Conservation (phyloP, 495 filamentous ascomycete genomes). For the Chaetomium fimeti region DNA sequence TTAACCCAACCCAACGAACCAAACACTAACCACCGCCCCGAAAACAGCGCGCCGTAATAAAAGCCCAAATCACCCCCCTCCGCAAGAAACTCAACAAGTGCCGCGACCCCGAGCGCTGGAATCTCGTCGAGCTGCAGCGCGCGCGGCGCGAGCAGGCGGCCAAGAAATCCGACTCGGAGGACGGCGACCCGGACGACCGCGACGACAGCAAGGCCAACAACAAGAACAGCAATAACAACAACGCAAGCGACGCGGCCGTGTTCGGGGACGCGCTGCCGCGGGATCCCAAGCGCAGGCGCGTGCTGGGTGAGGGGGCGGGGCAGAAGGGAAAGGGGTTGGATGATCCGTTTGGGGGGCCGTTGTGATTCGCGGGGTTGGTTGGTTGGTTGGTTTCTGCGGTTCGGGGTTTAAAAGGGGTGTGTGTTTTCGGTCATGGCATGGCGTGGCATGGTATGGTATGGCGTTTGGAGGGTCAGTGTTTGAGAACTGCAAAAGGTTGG, state of each 20-base stretch:
- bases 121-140: constrained; percentile 58
- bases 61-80: constrained; percentile 51
- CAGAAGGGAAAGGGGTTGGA: constrained; percentile 36
- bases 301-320: constrained; percentile 40
- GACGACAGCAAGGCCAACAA: too few relatives aligned
- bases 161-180: constrained; percentile 45
- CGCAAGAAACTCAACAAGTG: constrained; percentile 76
- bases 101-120: constrained; percentile 66
- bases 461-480: too few relatives aligned
- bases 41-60: constrained; percentile 36
- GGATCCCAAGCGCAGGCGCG: constrained; percentile 59
- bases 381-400: background rate
- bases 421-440: background rate
- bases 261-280: constrained; percentile 41
- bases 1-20: background rate
- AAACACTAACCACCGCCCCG: background rate
- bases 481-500: too few relatives aligned
- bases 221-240: constrained; percentile 31
- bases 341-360: constrained; percentile 56
- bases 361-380: constrained; percentile 2
- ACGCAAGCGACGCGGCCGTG: constrained; percentile 45
- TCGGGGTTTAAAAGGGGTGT: too few relatives aligned
- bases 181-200: constrained; percentile 21
- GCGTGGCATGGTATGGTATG: too few relatives aligned
- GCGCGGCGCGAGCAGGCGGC: constrained; percentile 43